Evolutionary conservation across 352 stramenopile species (phyloP).

Genomic region (Pythium rishiriense): DNA sequence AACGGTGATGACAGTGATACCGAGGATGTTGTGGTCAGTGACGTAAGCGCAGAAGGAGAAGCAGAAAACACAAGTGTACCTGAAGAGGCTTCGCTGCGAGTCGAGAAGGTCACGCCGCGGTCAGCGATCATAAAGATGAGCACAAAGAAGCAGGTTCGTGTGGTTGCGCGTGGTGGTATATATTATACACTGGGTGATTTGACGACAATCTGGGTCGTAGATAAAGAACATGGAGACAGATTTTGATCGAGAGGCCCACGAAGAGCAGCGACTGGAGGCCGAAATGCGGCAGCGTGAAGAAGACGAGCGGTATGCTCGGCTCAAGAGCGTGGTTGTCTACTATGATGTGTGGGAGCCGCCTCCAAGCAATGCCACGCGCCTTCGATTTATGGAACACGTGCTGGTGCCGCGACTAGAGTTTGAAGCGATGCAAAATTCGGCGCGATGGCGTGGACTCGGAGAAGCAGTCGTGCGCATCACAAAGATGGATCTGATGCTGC

Average conservation of each 20-base stretch:
- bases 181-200: neutral
- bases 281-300: constrained; percentile 56
- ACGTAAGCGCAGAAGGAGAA: constrained; percentile 11
- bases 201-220: constrained; percentile 23
- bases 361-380: constrained; percentile 70
- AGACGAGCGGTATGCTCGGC: constrained; percentile 52
- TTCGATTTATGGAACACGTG: constrained; percentile 87
- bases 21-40: neutral
- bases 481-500: constrained; percentile 84
- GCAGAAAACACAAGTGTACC: neutral
- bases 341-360: constrained; percentile 87
- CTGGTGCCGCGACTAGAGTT: constrained; percentile 75
- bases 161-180: neutral
- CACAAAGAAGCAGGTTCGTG: constrained; percentile 24
- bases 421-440: constrained; percentile 68
- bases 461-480: constrained; percentile 61
- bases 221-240: constrained; percentile 35
- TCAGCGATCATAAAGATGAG: constrained; percentile 31
- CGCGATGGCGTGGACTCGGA: constrained; percentile 66
- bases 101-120: constrained; percentile 25
- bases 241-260: constrained; percentile 43
- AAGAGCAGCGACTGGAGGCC: constrained; percentile 48
- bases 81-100: neutral
- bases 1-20: constrained; percentile 28
- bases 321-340: constrained; percentile 78